These are phyloP conservation scores for Mucor irregularis DNA, from an alignment of 371 early-diverging fungal species.

Conservation along the genomic window DNA sequence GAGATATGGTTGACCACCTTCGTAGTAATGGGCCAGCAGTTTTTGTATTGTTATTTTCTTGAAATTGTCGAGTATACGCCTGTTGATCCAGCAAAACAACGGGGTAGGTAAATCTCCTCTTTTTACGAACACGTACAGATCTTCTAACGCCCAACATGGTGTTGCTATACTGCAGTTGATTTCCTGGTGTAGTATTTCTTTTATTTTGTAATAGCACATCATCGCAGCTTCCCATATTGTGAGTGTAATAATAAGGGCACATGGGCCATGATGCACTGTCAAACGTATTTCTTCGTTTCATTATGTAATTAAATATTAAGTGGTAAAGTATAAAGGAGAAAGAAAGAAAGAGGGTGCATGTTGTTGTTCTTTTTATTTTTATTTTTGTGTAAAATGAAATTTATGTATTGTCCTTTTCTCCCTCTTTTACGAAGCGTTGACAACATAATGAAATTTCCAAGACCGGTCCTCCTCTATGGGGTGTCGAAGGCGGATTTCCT, in stretches of 20 bases:
- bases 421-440: background rate
- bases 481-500: conserved; percentile 59
- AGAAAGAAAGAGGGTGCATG: background rate
- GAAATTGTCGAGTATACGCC: background rate
- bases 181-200: too few relatives aligned
- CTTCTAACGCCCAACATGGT: too few relatives aligned
- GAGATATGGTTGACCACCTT: background rate
- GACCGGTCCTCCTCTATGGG: conserved; percentile 26
- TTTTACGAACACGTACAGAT: background rate
- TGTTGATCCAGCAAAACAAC: background rate
- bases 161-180: too few relatives aligned
- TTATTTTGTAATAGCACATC: background rate
- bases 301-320: background rate
- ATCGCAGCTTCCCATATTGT: conserved; percentile 18
- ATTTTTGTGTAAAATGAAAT: background rate
- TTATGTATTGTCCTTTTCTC: background rate
- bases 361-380: background rate
- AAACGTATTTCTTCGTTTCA: conserved; percentile 10
- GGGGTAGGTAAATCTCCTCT: background rate
- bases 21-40: background rate
- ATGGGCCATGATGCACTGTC: conserved; percentile 1
- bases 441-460: conserved; percentile 5
- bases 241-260: conserved; percentile 15
- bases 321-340: background rate
- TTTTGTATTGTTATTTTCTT: too few relatives aligned